Percentiles rank a stretch among this genome's conserved stretches.
phyloP scores from a whole-genome alignment of 306 rosid species.

The Vachellia pachyceras region DNA sequence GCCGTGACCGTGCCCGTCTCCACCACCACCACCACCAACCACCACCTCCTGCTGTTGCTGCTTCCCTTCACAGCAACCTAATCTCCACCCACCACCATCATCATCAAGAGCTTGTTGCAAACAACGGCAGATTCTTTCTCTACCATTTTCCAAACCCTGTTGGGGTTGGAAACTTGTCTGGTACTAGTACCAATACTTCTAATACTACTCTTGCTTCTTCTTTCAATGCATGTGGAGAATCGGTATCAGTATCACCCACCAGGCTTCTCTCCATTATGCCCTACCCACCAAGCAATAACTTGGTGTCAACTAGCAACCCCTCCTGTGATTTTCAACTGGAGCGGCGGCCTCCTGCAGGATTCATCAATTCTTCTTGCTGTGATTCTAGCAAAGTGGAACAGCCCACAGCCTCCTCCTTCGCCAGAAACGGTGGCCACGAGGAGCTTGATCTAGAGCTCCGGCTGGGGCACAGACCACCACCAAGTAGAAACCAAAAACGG shows the following conservation, averaged over 20 bases:
- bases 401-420: conserved; percentile 32
- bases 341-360: not conserved
- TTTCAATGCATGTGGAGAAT: conserved; percentile 34
- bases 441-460: conserved; percentile 85
- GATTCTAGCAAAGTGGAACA: conserved; percentile 34
- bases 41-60: not conserved
- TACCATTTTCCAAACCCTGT: conserved; percentile 64
- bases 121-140: conserved; percentile 47
- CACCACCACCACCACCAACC: conserved; percentile 51
- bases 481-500: conserved; percentile 33
- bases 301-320: conserved; percentile 7
- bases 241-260: conserved; percentile 43
- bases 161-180: not conserved
- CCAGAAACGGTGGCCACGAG: conserved; percentile 38
- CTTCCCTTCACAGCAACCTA: conserved; percentile 24
- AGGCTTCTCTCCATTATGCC: conserved; percentile 51
- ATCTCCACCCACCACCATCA: conserved; percentile 46
- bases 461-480: conserved; percentile 68
- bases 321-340: conserved; percentile 35
- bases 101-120: conserved; percentile 47
- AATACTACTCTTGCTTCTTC: not conserved
- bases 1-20: conserved; percentile 87
- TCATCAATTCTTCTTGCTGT: not conserved
- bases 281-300: conserved; percentile 36
- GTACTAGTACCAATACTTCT: not conserved